Conservation (phyloP, 768 basidiomycete species). For the Phlebiopsis gigantea region DNA sequence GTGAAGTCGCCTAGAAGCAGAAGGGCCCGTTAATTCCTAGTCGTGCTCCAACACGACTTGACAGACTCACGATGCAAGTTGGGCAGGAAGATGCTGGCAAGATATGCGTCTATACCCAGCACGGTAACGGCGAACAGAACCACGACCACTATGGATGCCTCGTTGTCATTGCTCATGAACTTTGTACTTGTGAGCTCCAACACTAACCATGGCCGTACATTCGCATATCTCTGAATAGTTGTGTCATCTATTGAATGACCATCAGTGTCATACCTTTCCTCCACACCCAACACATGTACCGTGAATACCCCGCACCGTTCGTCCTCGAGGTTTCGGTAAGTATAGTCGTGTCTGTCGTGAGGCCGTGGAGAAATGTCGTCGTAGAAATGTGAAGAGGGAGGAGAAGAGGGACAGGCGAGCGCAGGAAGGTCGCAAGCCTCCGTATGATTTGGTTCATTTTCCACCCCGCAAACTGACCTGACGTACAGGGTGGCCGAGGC, state of each 20-base stretch:
- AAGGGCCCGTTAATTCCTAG: neutral
- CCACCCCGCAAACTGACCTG: neutral
- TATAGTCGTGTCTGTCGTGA: neutral
- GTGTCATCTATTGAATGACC: constrained; percentile 23
- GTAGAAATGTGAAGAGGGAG: neutral
- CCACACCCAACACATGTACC: neutral
- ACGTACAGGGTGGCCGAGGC: neutral
- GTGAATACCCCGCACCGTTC: neutral
- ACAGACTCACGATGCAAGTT: constrained; percentile 48
- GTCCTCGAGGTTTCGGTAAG: neutral
- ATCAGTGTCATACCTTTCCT: neutral
- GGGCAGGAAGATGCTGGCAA: constrained; percentile 64
- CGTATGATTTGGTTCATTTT: too few species aligned
- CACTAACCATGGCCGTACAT: constrained; percentile 25
- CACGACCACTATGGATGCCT: constrained; percentile 26
- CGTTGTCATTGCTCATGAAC: neutral
- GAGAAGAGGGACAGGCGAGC: too few species aligned
- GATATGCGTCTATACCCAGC: constrained; percentile 64
- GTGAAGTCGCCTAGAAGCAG: constrained; percentile 55
- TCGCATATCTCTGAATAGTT: constrained; percentile 30
- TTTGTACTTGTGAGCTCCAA: neutral
- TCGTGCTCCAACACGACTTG: neutral
- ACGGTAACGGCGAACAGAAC: constrained; percentile 43
- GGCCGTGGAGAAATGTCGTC: neutral
- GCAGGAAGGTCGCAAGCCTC: too few species aligned